Percentiles rank a stretch among this genome's conserved stretches.
phyloP scores from a whole-genome alignment of 441 rosid genomes.

The Adansonia gregorii region DNA sequence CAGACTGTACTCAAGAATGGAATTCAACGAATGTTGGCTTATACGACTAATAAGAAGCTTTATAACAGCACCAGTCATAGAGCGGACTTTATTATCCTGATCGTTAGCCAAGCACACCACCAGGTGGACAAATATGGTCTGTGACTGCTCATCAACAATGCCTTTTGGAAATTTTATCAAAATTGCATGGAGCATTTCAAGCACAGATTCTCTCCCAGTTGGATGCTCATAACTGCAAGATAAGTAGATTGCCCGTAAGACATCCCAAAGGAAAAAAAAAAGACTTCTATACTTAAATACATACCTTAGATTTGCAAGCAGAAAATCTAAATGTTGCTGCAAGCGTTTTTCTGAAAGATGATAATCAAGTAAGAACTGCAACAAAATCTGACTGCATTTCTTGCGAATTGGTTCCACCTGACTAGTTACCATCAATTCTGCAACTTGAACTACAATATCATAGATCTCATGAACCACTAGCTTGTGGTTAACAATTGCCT shows the following conservation, averaged over 20 bases:
- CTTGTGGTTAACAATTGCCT: constrained; percentile 76
- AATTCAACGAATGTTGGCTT: constrained; percentile 47
- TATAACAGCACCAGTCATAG: constrained; percentile 63
- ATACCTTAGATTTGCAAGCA: constrained; percentile 74
- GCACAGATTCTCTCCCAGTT: constrained; percentile 90
- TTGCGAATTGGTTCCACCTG: constrained; percentile 73
- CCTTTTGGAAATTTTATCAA: constrained; percentile 64
- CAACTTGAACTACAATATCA: constrained; percentile 67
- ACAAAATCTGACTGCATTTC: constrained; percentile 78
- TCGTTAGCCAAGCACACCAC: constrained; percentile 74
- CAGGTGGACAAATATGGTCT: constrained; percentile 57
- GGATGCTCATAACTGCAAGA: constrained; percentile 76
- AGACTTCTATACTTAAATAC: constrained; percentile 30
- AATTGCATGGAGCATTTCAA: constrained; percentile 82
- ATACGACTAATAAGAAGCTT: constrained; percentile 60
- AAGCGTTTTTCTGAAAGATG: constrained; percentile 65
- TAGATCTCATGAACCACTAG: constrained; percentile 88
- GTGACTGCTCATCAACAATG: constrained; percentile 63
- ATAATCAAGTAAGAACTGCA: constrained; percentile 81
- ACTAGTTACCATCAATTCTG: constrained; percentile 86
- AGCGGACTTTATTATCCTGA: constrained; percentile 60
- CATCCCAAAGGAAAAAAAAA: constrained; percentile 16
- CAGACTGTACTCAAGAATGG: constrained; percentile 55
- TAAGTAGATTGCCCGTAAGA: background rate
- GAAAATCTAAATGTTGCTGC: constrained; percentile 68